Evolutionary conservation across 1,284 basidiomycete species (phyloP).

Genomic region (Tetrapyrgos nigripes): DNA sequence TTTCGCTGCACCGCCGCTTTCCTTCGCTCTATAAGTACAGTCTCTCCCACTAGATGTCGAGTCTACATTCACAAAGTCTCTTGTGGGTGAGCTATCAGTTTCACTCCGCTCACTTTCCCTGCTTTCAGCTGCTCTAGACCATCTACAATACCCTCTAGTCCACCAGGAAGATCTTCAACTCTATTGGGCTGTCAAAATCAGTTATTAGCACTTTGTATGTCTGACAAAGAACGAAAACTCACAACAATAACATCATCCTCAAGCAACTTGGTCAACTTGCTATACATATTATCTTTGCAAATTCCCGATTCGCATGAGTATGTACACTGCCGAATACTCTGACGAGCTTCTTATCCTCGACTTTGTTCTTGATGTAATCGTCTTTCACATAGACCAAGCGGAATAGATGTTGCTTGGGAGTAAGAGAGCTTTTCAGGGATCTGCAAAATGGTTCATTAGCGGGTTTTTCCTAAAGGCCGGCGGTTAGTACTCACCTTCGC

Average conservation of each 20-base stretch:
- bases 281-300: slow-evolving; percentile 34
- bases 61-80: slow-evolving; percentile 37
- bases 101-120: slow-evolving; percentile 52
- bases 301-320: slow-evolving; percentile 23
- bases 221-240: slow-evolving; percentile 15
- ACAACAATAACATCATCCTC: slow-evolving; percentile 44
- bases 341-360: slow-evolving; percentile 29
- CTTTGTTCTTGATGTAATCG: slow-evolving; percentile 13
- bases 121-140: slow-evolving; percentile 49
- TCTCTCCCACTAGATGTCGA: too few species aligned
- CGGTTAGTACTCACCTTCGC: not conserved
- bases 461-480: not conserved
- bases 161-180: slow-evolving; percentile 50
- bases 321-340: slow-evolving; percentile 33
- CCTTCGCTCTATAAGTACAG: too few species aligned
- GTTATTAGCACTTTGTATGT: slow-evolving; percentile 20
- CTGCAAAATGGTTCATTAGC: not conserved
- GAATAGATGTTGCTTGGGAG: slow-evolving; percentile 48
- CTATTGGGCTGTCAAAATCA: slow-evolving; percentile 38
- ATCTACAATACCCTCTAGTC: slow-evolving; percentile 48
- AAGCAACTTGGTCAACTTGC: slow-evolving; percentile 36
- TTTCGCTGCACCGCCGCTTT: too few species aligned
- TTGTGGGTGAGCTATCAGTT: slow-evolving; percentile 55
- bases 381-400: slow-evolving; percentile 35
- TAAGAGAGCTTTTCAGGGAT: slow-evolving; percentile 33